phyloP scores from a whole-genome alignment of 352 stramenopile genomes.

The Globisporangium perplexum region DNA sequence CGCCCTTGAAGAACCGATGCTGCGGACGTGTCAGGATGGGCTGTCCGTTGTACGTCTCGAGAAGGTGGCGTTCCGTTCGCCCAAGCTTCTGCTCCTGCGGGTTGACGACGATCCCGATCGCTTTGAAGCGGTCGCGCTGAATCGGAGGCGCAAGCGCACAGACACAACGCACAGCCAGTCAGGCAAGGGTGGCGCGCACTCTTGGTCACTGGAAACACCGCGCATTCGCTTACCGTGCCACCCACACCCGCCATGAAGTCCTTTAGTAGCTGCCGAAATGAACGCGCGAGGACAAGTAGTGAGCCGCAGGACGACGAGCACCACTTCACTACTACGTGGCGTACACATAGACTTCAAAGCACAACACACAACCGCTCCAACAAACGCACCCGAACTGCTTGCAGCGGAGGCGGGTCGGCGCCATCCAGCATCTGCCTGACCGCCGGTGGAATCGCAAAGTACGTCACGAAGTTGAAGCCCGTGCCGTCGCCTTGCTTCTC shows the following conservation, averaged over 20 bases:
- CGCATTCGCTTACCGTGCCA: slow-evolving; percentile 15
- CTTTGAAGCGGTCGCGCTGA: slow-evolving; percentile 76
- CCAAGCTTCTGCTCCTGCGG: slow-evolving; percentile 63
- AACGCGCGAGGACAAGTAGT: not conserved
- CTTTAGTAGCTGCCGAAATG: slow-evolving; percentile 25
- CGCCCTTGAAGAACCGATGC: slow-evolving; percentile 62
- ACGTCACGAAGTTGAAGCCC: slow-evolving; percentile 81
- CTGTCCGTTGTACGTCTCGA: slow-evolving; percentile 82
- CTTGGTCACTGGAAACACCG: no score
- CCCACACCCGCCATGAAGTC: slow-evolving; percentile 33
- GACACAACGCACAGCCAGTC: not conserved
- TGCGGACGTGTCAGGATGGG: slow-evolving; percentile 76
- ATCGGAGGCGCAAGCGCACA: not conserved
- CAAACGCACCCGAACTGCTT: slow-evolving; percentile 38
- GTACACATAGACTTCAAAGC: no score
- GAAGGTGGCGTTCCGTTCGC: slow-evolving; percentile 61
- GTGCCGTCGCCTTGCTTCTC: slow-evolving; percentile 67
- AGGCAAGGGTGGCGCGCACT: no score
- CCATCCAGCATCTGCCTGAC: slow-evolving; percentile 51
- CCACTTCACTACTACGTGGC: no score
- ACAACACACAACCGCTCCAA: not conserved
- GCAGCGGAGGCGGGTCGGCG: slow-evolving; percentile 25
- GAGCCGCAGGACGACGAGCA: not conserved
- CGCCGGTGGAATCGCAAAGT: slow-evolving; percentile 55
- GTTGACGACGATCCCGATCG: slow-evolving; percentile 78